These are phyloP conservation scores for Picea mariana DNA, from an alignment of 83 land plant genomes.

Conservation along the genomic window DNA sequence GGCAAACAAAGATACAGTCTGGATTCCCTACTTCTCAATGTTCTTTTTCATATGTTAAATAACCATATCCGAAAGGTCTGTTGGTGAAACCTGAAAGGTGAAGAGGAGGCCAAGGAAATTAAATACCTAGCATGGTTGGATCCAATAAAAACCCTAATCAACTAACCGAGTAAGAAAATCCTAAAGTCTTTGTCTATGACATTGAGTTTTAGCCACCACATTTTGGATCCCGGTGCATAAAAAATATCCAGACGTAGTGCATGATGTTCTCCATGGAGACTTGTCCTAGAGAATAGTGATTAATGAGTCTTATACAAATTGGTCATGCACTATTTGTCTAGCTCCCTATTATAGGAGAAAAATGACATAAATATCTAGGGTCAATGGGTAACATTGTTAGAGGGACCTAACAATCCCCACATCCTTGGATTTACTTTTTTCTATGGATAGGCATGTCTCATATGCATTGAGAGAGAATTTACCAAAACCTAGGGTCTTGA, in stretches of 20 bases:
- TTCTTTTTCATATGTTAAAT: too few species aligned
- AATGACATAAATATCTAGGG: neutral
- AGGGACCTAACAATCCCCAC: neutral
- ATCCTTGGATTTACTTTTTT: too few species aligned
- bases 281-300: too few species aligned
- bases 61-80: too few species aligned
- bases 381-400: neutral
- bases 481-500: neutral
- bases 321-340: neutral
- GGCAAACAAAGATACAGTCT: too few species aligned
- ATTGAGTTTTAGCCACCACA: neutral
- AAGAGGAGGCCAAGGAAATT: too few species aligned
- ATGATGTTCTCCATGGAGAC: too few species aligned
- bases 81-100: too few species aligned
- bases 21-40: too few species aligned
- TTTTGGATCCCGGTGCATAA: neutral
- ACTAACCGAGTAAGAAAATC: too few species aligned
- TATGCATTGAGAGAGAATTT: neutral
- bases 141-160: too few species aligned
- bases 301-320: neutral
- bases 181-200: neutral
- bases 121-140: too few species aligned
- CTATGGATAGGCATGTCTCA: neutral
- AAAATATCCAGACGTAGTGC: neutral
- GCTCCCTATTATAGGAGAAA: neutral